Evolutionary conservation across 176 grass and related monocot genomes (phyloP), one percentile per base, ranked within the genome.

Genomic region (Areca catechu): DNA sequence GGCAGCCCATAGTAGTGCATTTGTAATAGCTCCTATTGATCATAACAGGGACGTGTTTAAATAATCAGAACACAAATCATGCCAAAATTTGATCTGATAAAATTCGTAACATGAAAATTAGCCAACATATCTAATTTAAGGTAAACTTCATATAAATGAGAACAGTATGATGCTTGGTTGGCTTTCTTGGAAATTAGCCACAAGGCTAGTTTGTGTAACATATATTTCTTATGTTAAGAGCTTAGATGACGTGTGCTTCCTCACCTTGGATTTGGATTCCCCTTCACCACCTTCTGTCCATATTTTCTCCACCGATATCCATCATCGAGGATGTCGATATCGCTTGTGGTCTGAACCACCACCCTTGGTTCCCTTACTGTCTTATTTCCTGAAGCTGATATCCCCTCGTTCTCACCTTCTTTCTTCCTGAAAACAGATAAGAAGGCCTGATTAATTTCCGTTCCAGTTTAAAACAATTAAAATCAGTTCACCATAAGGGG

Each of bases 211-310:
- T 27, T 4, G 24, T 27, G 24, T 4, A 27, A 27, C 23, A 24
- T 24, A 3, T 24, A n/a, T n/a, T 29, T 29, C 27, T 1, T 5
- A 29, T 6, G 27, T 6, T 29, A 6, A 29, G 27, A 29, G 7
- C 7, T 37, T 37, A 12, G 34, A 37, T 6, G 22, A 67, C 22
- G 19, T 15, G 49, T 60, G n/a, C n/a, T 50, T 69, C 16, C 66
- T 78, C 34, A 78, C 78, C 78, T 81, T 64, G 78, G 78, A 53
- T 75, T 81, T 81, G 71, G 65, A 70, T 81, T 81, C 56, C 71
- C 78, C 56, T 81, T 81, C 15, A 81, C 78, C 14, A 81, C 78
- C 63, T 81, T 81, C 57, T 81, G 78, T 19, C 78, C 78, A 19
- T 81, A 81, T 64, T 81, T 81, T 57, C 78, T 81, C 78, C 78